Evolutionary conservation across 768 basidiomycete genomes (phyloP), one percentile per base, ranked within the genome.

Genomic region (Amanita subjunquillea): DNA sequence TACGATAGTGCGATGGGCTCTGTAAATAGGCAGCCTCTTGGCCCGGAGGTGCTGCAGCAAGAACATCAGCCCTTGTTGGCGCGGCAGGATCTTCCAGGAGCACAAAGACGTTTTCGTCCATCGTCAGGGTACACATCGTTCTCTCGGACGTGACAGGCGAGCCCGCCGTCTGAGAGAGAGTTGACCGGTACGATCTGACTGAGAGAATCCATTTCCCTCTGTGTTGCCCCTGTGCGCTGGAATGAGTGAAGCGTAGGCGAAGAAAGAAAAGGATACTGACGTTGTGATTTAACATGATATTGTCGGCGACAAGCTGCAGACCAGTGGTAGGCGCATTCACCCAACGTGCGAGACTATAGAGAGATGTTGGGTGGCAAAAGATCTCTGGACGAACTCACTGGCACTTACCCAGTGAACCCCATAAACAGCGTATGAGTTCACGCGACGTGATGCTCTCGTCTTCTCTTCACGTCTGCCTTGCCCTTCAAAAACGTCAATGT

Each of bases 61-160:
- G 65, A 20, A 85, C 73, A 53, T 88, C 87, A 48, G 75, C 76
- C 54, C 81, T 76, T 34, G 73, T 78, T 0, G 86, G 88, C 8
- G 85, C 85, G 8, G 74, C 67, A 32, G 85, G 84, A 63, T 91
- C 87, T 59, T 90, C 88, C 23, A 90, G 68, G 5, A 83, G 74
- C 22, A 89, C 87, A 62, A 88, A 91, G 23, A 86, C 85, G 58
- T 85, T 84, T 42, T 89, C 80, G 53, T 83, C 80, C 83, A 89
- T 85, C 2, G 85, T 86, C 17, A 91, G 72, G 15, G 86, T 72
- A 58, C 77, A 85, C 79, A 91, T 86, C 1, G 77, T 77, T 29
- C 87, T 76, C 61, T 90, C 87, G 3, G 76, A 67, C 13, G 69
- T 70, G 23, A 78, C 58, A 41, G 78, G 71, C 45, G 75, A 58